A percentile compares a stretch with the other conserved stretches of the same genome.
Evolutionary conservation across 345 rosid species (phyloP).

Genomic region (Rubroshorea leprosula): DNA sequence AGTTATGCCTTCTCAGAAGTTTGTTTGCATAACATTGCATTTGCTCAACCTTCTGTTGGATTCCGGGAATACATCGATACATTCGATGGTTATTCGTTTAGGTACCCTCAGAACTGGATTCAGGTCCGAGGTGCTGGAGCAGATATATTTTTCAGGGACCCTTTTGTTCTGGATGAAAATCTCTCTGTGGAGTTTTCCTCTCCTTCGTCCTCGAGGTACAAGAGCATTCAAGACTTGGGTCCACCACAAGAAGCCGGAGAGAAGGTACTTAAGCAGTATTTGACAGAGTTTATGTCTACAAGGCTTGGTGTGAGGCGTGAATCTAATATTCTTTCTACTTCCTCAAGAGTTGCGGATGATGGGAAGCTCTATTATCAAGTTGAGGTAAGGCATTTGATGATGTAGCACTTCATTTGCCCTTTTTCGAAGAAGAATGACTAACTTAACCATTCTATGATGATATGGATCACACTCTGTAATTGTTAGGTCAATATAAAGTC

Average conservation of each 20-base stretch:
- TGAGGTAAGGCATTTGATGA: conserved; percentile 44
- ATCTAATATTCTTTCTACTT: conserved; percentile 54
- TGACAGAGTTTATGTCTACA: conserved; percentile 97
- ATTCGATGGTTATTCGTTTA: conserved; percentile 87
- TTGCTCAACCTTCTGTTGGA: conserved; percentile 42
- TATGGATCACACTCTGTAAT: neutral
- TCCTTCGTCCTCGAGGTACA: conserved; percentile 82
- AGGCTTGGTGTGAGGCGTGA: conserved; percentile 84
- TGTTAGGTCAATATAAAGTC: conserved; percentile 89
- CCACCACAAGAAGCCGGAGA: conserved; percentile 77
- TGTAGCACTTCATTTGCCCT: neutral
- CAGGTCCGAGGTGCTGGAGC: conserved; percentile 94
- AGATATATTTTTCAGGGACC: conserved; percentile 90
- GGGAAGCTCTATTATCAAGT: conserved; percentile 86
- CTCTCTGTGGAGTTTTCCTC: conserved; percentile 85
- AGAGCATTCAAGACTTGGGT: conserved; percentile 80
- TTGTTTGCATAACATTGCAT: conserved; percentile 25
- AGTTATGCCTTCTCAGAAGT: conserved; percentile 39
- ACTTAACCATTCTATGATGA: too few relatives aligned
- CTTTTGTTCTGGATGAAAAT: conserved; percentile 79
- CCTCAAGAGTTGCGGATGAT: conserved; percentile 84
- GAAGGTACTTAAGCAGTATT: conserved; percentile 72
- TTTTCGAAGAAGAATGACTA: neutral
- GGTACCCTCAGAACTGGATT: conserved; percentile 85
- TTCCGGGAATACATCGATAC: conserved; percentile 79